phyloP scores from a whole-genome alignment of 257 asterid species.

The Solanum appendiculatum region DNA sequence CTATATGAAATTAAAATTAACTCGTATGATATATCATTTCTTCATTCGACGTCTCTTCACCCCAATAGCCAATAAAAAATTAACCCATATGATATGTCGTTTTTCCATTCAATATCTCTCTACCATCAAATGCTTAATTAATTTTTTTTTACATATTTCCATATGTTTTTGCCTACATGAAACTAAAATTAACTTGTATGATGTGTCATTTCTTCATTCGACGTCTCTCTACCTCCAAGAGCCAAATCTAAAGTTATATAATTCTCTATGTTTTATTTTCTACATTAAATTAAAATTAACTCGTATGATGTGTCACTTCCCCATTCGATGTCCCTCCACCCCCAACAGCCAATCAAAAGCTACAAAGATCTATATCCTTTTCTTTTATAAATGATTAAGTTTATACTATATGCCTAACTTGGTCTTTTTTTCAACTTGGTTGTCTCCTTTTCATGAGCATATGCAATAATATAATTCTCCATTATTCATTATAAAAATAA shows the following conservation, averaged over 20 bases:
- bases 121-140: neutral
- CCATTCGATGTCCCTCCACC: neutral
- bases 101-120: neutral
- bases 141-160: neutral
- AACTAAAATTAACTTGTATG: neutral
- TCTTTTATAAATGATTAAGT: neutral
- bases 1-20: neutral
- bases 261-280: neutral
- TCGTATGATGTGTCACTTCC: neutral
- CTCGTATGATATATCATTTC: neutral
- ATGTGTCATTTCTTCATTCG: neutral
- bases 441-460: neutral
- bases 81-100: neutral
- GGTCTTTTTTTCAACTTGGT: neutral
- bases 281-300: neutral
- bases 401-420: neutral
- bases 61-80: neutral
- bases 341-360: slow-evolving; percentile 1
- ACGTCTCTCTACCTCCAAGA: neutral
- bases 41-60: neutral
- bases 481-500: neutral
- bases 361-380: neutral
- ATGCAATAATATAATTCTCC: neutral
- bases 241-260: neutral
- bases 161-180: neutral